Conservation (phyloP, 495 filamentous ascomycete species). For the Parmelia sp. region DNA sequence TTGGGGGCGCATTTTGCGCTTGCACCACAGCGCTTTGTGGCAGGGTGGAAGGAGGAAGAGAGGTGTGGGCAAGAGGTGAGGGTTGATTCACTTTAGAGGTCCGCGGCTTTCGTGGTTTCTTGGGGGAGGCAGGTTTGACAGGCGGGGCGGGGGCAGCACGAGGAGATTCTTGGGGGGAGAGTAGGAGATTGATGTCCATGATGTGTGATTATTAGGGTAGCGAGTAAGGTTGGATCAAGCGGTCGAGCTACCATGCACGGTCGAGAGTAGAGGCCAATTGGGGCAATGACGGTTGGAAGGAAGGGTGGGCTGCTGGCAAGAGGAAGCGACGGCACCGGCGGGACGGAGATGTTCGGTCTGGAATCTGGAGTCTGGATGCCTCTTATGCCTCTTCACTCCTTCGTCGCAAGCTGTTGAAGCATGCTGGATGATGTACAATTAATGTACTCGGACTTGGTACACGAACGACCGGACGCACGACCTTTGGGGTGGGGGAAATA, state of each 20-base stretch:
- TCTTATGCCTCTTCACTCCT: too few relatives aligned
- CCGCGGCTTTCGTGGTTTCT: conserved; percentile 21
- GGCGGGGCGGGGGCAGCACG: conserved; percentile 30
- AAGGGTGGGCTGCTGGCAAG: conserved; percentile 2
- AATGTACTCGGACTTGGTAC: too few relatives aligned
- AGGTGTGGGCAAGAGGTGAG: conserved; percentile 15
- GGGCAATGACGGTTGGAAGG: conserved; percentile 7
- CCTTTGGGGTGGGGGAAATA: background rate
- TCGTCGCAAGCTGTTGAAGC: conserved; percentile 1
- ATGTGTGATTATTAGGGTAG: conserved; percentile 4
- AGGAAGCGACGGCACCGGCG: conserved; percentile 4
- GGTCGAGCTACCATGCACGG: conserved; percentile 7
- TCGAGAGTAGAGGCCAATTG: conserved; percentile 12
- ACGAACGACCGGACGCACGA: conserved; percentile 10
- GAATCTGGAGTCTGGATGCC: too few relatives aligned
- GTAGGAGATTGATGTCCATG: conserved; percentile 70
- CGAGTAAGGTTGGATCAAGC: conserved; percentile 7
- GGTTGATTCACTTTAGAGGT: conserved; percentile 17
- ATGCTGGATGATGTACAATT: background rate
- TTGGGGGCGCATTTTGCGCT: conserved; percentile 23
- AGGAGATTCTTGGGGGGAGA: conserved; percentile 62
- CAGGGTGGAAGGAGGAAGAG: conserved; percentile 17
- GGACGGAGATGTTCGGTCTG: conserved; percentile 11
- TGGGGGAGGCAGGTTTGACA: conserved; percentile 27
- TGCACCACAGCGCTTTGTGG: conserved; percentile 23